Conservation (phyloP, 345 rosid genomes). For the Corymbia maculata region DNA sequence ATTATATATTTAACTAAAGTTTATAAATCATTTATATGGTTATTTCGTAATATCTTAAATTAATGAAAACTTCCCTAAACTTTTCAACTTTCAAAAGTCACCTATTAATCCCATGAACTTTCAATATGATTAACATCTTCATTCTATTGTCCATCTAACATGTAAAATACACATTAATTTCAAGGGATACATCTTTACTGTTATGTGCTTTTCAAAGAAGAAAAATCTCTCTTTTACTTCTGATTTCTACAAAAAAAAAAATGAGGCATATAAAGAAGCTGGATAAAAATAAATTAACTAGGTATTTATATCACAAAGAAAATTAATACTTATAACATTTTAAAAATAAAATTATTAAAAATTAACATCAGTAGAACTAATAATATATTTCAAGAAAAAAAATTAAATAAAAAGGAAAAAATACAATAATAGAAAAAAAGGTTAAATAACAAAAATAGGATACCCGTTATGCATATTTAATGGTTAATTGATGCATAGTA, state of each 20-base stretch:
- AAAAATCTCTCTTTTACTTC: background rate
- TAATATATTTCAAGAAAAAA: too few species aligned
- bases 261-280: background rate
- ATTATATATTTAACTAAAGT: background rate
- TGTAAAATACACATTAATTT: background rate
- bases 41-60: background rate
- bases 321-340: background rate
- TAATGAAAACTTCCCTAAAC: background rate
- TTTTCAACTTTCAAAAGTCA: background rate
- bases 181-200: background rate
- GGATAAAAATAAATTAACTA: background rate
- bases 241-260: background rate
- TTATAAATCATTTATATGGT: fast-evolving
- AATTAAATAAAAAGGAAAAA: too few species aligned
- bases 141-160: background rate
- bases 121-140: background rate
- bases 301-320: background rate
- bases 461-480: background rate
- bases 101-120: background rate
- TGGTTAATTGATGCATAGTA: background rate
- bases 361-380: too few species aligned
- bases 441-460: fast-evolving
- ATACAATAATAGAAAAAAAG: too few species aligned
- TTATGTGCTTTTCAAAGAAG: background rate
- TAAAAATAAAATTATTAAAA: background rate